A percentile compares a stretch with the other conserved stretches of the same genome.
These are phyloP conservation scores for Mortierella hygrophila DNA, from an alignment of 192 early-diverging fungal genomes.

Conservation along the genomic window DNA sequence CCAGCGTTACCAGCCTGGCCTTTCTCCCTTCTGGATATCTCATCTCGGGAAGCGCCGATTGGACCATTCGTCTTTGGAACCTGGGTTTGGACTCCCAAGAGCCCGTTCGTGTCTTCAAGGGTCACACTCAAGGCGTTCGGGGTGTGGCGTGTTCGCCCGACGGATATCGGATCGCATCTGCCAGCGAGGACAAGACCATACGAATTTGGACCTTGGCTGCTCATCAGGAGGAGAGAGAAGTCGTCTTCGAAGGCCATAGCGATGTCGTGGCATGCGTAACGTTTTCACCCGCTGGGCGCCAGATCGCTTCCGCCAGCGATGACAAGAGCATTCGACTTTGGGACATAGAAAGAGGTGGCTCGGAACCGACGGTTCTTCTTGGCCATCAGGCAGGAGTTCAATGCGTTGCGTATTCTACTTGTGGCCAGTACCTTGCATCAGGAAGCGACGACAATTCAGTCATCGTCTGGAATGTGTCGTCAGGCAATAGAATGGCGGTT, in stretches of 20 bases:
- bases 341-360: not conserved
- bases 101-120: not conserved
- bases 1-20: not conserved
- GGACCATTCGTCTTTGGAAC: not conserved
- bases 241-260: not conserved
- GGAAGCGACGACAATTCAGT: conserved; percentile 8
- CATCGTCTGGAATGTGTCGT: not conserved
- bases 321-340: conserved; percentile 1
- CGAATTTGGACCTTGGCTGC: not conserved
- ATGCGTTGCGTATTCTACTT: conserved; percentile 1
- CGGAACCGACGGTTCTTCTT: not conserved
- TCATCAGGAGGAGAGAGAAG: not conserved
- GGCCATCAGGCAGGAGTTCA: not conserved
- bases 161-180: not conserved
- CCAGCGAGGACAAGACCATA: conserved; percentile 2
- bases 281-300: not conserved
- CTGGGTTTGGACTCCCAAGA: not conserved
- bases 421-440: not conserved
- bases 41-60: not conserved
- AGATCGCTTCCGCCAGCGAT: conserved; percentile 5
- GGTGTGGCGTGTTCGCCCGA: not conserved
- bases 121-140: not conserved
- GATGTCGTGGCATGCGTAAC: not conserved
- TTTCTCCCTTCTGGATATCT: not conserved
- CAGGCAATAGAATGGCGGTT: not conserved